phyloP scores from a whole-genome alignment of 495 filamentous ascomycete genomes.

The Xylaria longipes region DNA sequence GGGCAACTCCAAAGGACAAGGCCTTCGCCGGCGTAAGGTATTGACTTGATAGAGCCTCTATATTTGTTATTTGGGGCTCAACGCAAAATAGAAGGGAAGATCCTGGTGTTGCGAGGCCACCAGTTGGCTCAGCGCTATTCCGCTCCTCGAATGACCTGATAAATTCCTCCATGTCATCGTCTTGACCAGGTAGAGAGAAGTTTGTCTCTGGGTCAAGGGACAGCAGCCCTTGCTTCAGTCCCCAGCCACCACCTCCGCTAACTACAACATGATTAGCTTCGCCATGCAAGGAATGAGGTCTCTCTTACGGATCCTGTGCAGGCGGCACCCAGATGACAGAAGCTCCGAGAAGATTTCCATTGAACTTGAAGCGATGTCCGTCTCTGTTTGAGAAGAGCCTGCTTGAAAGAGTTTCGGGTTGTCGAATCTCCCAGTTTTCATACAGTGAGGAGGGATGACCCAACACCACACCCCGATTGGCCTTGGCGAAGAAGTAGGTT shows the following conservation, averaged over 20 bases:
- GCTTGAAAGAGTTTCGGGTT: constrained; percentile 30
- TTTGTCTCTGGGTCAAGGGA: constrained; percentile 76
- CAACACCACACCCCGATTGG: constrained; percentile 79
- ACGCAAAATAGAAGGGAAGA: constrained; percentile 58
- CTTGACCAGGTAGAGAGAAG: constrained; percentile 38
- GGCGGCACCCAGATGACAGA: constrained; percentile 56
- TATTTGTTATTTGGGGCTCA: constrained; percentile 34
- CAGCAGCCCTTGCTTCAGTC: constrained; percentile 80
- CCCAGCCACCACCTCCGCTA: constrained; percentile 92
- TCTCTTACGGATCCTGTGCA: constrained; percentile 65
- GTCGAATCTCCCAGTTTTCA: constrained; percentile 28
- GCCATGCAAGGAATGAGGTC: constrained; percentile 11
- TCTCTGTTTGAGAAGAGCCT: constrained; percentile 32
- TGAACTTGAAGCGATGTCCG: constrained; percentile 24
- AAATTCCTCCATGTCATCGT: constrained; percentile 40
- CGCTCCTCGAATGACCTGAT: constrained; percentile 38
- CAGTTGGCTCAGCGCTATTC: constrained; percentile 29
- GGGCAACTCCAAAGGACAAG: constrained; percentile 31
- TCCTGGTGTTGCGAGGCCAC: constrained; percentile 49
- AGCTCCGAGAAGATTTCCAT: constrained; percentile 35
- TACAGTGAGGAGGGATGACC: constrained; percentile 55
- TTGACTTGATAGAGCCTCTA: constrained; percentile 25
- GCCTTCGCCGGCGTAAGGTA: constrained; percentile 19
- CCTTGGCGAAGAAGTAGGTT: constrained; percentile 38
- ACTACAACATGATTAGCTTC: constrained; percentile 51